Evolutionary conservation across 345 rosid genomes (phyloP), one percentile per base, ranked within the genome.

Genomic region (Stellera chamaejasme): DNA sequence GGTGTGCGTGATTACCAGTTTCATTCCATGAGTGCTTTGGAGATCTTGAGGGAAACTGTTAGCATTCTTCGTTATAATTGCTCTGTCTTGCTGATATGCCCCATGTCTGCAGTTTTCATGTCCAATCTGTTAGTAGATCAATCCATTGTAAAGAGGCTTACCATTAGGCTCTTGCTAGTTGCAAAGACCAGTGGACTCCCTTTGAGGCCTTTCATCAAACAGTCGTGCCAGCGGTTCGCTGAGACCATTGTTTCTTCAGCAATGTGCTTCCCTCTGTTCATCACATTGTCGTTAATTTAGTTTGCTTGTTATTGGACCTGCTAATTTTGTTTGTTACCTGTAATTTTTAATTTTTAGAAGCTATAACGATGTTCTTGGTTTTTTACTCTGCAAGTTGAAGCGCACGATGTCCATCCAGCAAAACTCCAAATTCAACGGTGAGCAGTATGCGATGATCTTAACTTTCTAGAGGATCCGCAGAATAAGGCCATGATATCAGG

Each of bases 31-130:
- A 86, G 75, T 49, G 96, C 96, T 3, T 60, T 84, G 58, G 96
- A 88, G 79, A 92, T 92, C 68, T 64, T 92, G 69, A 79, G 93
- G 58, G 96, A 92, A 75, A 82, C 96, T 9, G 81, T 86, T 41
- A 71, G 95, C 54, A 86, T 92, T 53, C 88, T 92, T 14, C 87
- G 95, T 44, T 88, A 69, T 39, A 92, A 88, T 67, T 69, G 72
- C 1, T 64, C 66, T 2, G 76, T 80, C 45, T 45, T 84, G 66
- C 69, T 88, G 26, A 81, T 92, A 64, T 88, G 96, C 52, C 98
- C 98, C 42, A 81, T 92, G 12, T 88, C 89, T 10, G 93, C 89
- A 0, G 60, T 88, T 36, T 52, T 77, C 1, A 62, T 86, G 61
- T 86, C 98, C 1, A 84, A 88, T 71, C 63, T 82, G 44, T 57